Evolutionary conservation across 2,329 filamentous ascomycete genomes (phyloP).

Genomic region (Calonectria pteridis): DNA sequence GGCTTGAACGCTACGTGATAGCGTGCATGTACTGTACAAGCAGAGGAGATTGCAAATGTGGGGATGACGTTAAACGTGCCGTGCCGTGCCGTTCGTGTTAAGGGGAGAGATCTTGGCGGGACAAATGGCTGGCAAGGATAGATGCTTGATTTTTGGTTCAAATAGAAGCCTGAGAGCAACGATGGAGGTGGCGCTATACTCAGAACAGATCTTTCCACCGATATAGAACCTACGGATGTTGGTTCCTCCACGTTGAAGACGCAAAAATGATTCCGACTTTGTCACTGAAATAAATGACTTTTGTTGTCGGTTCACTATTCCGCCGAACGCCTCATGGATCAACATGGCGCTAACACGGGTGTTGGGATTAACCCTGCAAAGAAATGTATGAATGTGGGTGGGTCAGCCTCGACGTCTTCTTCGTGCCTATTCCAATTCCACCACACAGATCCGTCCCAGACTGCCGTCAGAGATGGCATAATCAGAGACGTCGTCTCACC

Average conservation of each 20-base stretch:
- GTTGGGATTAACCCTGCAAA: background rate
- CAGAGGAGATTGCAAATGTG: background rate
- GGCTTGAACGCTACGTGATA: background rate
- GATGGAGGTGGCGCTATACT: background rate
- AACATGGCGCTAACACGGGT: background rate
- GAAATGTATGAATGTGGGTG: background rate
- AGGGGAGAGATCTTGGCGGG: background rate
- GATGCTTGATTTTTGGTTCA: background rate
- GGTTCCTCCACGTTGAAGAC: rapidly evolving
- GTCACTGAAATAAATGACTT: background rate
- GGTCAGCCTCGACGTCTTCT: too few relatives aligned
- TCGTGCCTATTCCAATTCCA: too few relatives aligned
- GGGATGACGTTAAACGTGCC: background rate
- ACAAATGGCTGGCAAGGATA: background rate
- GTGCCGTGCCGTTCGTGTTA: background rate
- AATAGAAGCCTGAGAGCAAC: background rate
- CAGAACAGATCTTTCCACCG: background rate
- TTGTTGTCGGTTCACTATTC: background rate
- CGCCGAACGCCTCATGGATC: background rate
- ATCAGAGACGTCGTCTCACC: background rate
- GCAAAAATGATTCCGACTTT: background rate
- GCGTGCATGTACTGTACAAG: background rate
- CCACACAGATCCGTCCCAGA: background rate
- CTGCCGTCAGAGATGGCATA: background rate
- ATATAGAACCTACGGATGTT: background rate